Conservation (phyloP, 805 yeast species). For the Starmerella stellata region DNA sequence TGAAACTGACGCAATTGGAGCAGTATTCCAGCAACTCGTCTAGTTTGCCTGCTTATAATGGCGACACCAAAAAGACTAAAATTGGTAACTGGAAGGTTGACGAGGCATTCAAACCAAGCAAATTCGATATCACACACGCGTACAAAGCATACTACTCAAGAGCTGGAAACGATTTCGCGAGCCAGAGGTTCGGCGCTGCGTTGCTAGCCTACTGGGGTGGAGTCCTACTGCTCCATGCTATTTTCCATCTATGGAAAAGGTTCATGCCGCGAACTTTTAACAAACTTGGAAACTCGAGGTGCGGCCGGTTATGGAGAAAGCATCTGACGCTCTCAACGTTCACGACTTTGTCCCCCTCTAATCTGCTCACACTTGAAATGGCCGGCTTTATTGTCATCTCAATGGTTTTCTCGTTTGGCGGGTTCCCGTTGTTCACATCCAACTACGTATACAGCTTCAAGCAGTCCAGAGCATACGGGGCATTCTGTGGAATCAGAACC, state of each 20-base stretch:
- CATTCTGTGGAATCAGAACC: conserved; percentile 8
- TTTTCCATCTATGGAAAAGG: conserved; percentile 1
- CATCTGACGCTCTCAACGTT: background rate
- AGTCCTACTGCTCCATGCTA: conserved; percentile 2
- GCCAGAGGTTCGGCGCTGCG: conserved; percentile 8
- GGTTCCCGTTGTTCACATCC: conserved; percentile 1
- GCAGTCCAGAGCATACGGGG: conserved; percentile 1
- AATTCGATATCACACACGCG: conserved; percentile 4
- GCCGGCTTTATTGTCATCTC: conserved; percentile 23
- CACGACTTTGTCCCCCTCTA: conserved; percentile 23
- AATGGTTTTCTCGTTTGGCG: conserved; percentile 18
- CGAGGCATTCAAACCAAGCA: conserved; percentile 4
- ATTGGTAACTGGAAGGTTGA: conserved; percentile 8
- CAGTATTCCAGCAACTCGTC: background rate
- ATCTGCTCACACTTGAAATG: conserved; percentile 26
- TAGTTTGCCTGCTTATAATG: conserved; percentile 1
- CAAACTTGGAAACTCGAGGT: background rate
- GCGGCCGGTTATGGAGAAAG: background rate
- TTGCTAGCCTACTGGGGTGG: conserved; percentile 13
- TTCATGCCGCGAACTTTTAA: conserved; percentile 3
- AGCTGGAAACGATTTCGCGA: background rate
- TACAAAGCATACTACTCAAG: background rate
- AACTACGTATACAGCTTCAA: conserved; percentile 5
- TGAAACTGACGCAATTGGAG: background rate
- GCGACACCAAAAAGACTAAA: background rate